Conservation (phyloP, 768 basidiomycete genomes). For the Leccinum incarnatum region DNA sequence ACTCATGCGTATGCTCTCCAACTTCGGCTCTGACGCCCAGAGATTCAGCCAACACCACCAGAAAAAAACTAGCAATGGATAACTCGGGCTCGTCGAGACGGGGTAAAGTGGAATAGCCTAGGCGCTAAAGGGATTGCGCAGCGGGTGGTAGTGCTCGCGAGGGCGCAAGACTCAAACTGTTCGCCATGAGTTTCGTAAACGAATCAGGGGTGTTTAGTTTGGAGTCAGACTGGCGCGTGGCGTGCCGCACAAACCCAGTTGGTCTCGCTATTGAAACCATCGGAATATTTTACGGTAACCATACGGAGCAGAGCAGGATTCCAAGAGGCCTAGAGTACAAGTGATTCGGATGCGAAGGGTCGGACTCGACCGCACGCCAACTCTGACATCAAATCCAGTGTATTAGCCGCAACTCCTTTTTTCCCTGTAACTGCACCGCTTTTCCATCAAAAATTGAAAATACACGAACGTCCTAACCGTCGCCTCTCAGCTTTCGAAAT, state of each 20-base stretch:
- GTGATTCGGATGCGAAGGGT: no score
- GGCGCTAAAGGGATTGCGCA: neutral
- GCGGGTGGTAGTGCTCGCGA: neutral
- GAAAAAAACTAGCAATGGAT: neutral
- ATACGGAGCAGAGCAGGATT: no score
- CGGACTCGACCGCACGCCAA: no score
- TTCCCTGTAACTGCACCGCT: no score
- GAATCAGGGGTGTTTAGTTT: neutral
- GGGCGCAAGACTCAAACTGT: neutral
- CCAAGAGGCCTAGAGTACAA: no score
- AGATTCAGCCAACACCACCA: neutral
- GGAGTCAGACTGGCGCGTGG: neutral
- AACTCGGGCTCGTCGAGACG: neutral
- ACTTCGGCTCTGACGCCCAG: neutral
- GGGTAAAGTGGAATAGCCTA: neutral
- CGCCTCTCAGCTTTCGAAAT: no score
- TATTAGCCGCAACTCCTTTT: no score
- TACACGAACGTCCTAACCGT: no score
- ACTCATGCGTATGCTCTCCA: constrained; percentile 7
- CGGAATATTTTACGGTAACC: no score
- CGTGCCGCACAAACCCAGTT: neutral
- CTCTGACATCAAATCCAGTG: no score
- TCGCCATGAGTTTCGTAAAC: neutral
- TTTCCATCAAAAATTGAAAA: no score
- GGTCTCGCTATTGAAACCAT: no score